phyloP scores from a whole-genome alignment of 768 basidiomycete species.

The Erythrobasidium yunnanense region DNA sequence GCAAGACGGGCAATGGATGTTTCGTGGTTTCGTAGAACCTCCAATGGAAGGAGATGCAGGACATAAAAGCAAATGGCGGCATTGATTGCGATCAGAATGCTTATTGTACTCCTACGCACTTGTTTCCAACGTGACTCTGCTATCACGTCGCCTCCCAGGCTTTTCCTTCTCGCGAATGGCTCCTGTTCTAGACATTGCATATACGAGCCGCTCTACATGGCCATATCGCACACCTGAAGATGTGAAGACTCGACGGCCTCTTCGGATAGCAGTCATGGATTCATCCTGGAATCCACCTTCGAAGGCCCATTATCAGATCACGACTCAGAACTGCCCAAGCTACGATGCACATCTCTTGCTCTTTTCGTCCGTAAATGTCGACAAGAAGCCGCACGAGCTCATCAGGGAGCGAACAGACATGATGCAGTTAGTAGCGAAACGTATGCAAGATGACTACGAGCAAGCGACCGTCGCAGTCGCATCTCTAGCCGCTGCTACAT shows the following conservation, averaged over 20 bases:
- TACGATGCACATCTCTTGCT: conserved; percentile 19
- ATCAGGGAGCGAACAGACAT: conserved; percentile 12
- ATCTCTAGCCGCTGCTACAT: conserved; percentile 17
- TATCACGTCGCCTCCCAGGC: no score
- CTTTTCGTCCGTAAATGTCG: conserved; percentile 14
- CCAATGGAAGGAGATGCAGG: neutral
- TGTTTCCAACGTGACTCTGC: no score
- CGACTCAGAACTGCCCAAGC: neutral
- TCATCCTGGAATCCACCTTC: conserved; percentile 8
- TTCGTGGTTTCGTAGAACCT: conserved; percentile 22
- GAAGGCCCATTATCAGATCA: conserved; percentile 10
- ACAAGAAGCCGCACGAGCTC: conserved; percentile 1
- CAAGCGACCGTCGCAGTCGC: neutral
- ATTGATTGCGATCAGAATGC: no score
- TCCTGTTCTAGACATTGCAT: neutral
- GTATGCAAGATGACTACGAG: neutral
- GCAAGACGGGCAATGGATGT: neutral
- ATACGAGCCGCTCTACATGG: neutral
- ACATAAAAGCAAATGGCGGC: conserved; percentile 3
- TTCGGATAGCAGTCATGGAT: conserved; percentile 10
- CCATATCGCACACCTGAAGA: neutral
- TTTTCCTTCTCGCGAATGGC: neutral
- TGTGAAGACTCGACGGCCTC: neutral
- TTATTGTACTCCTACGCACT: no score
- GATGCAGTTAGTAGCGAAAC: conserved; percentile 18